phyloP scores from a whole-genome alignment of 2,329 filamentous ascomycete genomes.

The Cercospora berteroae region DNA sequence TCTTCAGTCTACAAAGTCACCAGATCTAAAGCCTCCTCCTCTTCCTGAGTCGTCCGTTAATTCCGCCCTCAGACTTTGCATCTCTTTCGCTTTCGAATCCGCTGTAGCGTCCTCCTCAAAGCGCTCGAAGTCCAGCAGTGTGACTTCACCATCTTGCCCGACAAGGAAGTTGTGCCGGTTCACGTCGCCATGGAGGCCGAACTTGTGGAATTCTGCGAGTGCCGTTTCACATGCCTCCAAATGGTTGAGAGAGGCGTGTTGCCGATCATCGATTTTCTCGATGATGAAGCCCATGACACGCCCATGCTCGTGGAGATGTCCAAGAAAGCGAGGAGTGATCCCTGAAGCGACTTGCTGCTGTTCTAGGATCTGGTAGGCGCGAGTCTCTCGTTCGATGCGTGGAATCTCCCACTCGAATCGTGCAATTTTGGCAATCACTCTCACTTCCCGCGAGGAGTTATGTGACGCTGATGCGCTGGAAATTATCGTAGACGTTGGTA shows the following conservation, averaged over 20 bases:
- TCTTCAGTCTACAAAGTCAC: not conserved
- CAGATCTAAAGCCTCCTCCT: not conserved
- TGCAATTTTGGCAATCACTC: conserved; percentile 9
- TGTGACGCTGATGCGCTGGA: not conserved
- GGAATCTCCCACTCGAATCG: conserved; percentile 14
- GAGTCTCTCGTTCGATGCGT: conserved; percentile 9
- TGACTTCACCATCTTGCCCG: not conserved
- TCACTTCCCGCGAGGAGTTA: not conserved
- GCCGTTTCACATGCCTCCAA: not conserved
- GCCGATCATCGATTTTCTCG: not conserved
- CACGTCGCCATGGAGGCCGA: not conserved
- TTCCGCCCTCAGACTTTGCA: not conserved
- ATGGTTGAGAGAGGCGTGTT: not conserved
- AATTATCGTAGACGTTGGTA: not conserved
- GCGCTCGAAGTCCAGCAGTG: not conserved
- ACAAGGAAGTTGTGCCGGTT: not conserved
- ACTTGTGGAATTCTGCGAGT: not conserved
- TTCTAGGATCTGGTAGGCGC: conserved; percentile 7
- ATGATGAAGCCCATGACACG: not conserved
- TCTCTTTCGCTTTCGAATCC: not conserved
- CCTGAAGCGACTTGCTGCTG: not conserved
- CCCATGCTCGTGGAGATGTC: not conserved
- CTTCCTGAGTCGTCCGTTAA: not conserved
- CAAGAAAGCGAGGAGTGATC: not conserved
- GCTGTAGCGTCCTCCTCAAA: not conserved